Evolutionary conservation across 2,329 filamentous ascomycete species (phyloP), one percentile per base, ranked within the genome.

Genomic region (Leptographium lundbergii): DNA sequence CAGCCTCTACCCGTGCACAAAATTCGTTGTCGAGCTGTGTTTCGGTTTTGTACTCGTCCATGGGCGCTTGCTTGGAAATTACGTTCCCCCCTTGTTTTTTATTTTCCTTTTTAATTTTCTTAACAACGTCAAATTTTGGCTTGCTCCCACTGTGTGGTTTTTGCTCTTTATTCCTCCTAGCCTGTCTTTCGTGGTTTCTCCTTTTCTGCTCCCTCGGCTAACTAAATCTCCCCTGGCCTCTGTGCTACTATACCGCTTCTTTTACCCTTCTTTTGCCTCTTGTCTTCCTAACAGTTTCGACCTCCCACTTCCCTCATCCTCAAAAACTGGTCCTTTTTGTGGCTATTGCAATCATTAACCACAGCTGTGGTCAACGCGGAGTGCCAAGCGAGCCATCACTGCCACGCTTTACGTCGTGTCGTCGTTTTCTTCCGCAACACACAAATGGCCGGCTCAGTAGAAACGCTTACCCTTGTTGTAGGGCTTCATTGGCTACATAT

Each of bases 271-370:
- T 52, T 42, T 53, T 10, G 36, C 39, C 27, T 54, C 25, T 34
- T 24, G 36, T 22, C 36, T 58, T 58, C 57, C 57, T 58, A 58
- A 58, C 51, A 58, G 7, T 54, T 54, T 54, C 50, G 25, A 32
- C 47, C 57, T 58, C 57, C 57, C 57, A 58, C 57, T 48, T 54
- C 57, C 57, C 51, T 57, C 34, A n/a, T 19, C 50, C 24, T 19
- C 24, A 17, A 25, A 27, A 51, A 25, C 6, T 27, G 13, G 3
- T 52, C 14, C 17, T 52, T 32, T 34, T 52, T 45, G 39, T 19
- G 4, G 39, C 39, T 6, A 22, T 45, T n/a, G 39, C 39, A 45
- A 45, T n/a, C 17, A 22, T 1, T 7, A 45, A n/a, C 1, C 39
- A 45, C 17, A 6, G 19, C 39, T 36, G 13, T 39, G 36, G 36